phyloP scores from a whole-genome alignment of 768 basidiomycete species.

The Phanerochaete carnosa region DNA sequence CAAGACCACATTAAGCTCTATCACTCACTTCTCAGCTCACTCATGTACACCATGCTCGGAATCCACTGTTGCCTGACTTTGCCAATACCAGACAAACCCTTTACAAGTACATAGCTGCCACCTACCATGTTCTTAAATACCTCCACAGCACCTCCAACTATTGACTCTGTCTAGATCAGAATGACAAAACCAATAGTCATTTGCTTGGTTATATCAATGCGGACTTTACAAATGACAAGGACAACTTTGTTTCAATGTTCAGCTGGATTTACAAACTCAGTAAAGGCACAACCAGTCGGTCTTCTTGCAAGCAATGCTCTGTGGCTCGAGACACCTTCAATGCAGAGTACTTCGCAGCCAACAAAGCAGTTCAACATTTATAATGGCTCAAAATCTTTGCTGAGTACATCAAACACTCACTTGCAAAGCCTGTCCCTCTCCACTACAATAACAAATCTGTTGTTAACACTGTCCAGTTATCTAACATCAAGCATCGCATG shows the following conservation, averaged over 20 bases:
- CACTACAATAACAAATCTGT: too few species aligned
- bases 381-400: slow-evolving; percentile 27
- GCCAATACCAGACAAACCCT: slow-evolving; percentile 19
- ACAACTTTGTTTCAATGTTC: slow-evolving; percentile 18
- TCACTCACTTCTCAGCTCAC: slow-evolving; percentile 26
- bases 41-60: slow-evolving; percentile 28
- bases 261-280: slow-evolving; percentile 30
- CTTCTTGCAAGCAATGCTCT: too few species aligned
- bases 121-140: slow-evolving; percentile 22
- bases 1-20: too few species aligned
- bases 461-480: background rate
- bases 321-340: too few species aligned
- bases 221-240: slow-evolving; percentile 4
- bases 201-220: slow-evolving; percentile 12
- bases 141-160: too few species aligned
- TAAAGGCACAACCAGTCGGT: slow-evolving; percentile 39
- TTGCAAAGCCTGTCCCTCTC: background rate
- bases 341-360: too few species aligned
- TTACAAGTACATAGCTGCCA: slow-evolving; percentile 17
- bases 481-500: background rate
- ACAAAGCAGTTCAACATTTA: slow-evolving; percentile 29
- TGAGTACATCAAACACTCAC: background rate
- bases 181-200: background rate
- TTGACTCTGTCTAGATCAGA: slow-evolving; percentile 1
- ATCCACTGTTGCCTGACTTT: slow-evolving; percentile 23